Evolutionary conservation across 805 yeast genomes (phyloP).

Genomic region (Brettanomyces custersianus): DNA sequence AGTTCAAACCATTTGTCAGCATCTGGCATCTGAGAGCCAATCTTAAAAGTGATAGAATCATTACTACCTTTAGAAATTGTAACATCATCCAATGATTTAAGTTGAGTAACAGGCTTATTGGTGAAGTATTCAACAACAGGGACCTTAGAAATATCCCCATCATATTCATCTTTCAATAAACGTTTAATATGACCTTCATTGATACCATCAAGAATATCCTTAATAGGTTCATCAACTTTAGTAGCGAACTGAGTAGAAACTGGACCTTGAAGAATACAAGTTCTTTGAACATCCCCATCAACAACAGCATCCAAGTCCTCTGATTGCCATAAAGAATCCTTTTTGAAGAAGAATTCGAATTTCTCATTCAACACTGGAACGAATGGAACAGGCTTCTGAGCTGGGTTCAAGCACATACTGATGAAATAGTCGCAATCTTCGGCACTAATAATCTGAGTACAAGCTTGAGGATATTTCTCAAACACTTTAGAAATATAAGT

Average conservation of each 20-base stretch:
- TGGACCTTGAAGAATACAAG: conserved; percentile 98
- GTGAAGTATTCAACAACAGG: conserved; percentile 90
- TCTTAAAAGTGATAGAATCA: conserved; percentile 28
- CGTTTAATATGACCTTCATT: conserved; percentile 82
- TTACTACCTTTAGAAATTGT: conserved; percentile 20
- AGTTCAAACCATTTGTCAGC: conserved; percentile 61
- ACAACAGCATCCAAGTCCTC: conserved; percentile 95
- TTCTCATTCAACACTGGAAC: conserved; percentile 92
- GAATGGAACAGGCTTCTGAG: conserved; percentile 96
- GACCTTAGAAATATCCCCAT: conserved; percentile 58
- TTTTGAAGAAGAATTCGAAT: conserved; percentile 94
- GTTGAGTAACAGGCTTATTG: conserved; percentile 41
- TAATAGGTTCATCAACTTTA: conserved; percentile 85
- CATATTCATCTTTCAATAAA: conserved; percentile 61
- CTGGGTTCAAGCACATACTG: conserved; percentile 69
- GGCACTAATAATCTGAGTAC: conserved; percentile 78
- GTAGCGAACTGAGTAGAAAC: conserved; percentile 92
- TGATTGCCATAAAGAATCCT: conserved; percentile 98
- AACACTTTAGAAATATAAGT: conserved; percentile 51
- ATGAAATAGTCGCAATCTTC: conserved; percentile 94
- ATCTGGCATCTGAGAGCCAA: conserved; percentile 28
- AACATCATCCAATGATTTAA: conserved; percentile 31
- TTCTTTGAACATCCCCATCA: conserved; percentile 93
- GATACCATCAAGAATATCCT: conserved; percentile 77
- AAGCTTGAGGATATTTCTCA: conserved; percentile 63